Evolutionary conservation across 305 asterid species (phyloP), one percentile per base, ranked within the genome.

Genomic region (Lippia alba): DNA sequence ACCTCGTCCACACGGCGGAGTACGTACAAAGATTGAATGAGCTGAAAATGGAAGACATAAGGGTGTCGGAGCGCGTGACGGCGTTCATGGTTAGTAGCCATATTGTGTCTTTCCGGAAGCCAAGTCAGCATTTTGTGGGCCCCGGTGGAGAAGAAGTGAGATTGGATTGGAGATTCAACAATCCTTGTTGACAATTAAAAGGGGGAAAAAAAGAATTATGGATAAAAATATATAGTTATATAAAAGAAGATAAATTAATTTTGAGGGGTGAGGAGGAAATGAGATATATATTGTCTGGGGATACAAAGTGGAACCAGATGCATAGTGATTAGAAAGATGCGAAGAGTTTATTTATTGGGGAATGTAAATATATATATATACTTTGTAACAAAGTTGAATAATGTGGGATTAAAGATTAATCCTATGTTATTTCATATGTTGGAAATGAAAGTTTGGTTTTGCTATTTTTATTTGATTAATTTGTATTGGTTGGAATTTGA

Each of bases 1-100:
- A 94, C 90, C 81, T 91, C 4, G 88, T 88, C 45, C 96, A 91
- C 81, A 90, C 80, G 76, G 82, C 96, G 66, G 97, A 94, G 85
- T 91, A 89, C 75, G 96, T 86, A 53, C 89, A 84, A 78, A 82
- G 96, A 18, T 41, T 94, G 76, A 91, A 79, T 4, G 99, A 91
- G 64, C 76, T 91, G 80, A 91, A 75, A 75, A 88, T 91, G 99
- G 99, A 94, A 79, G 99, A 94, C 6, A 83, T 94, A 12, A 75
- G 94, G 63, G 91, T 91, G 70, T 94, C 99, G 74, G 97, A 89
- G 85, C 71, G 96, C 34, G 96, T 91, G 40, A 94, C 96, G 19
- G 99, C 99, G 69, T 94, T 91, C 40, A 88, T 94, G 97, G 96
- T 69, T 33, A 78, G 88, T 76, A 94, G 97, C 84, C 99, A 88